A percentile compares a stretch with the other conserved stretches of the same genome.
Evolutionary conservation across 2,329 filamentous ascomycete species (phyloP).

Genomic region (Penicillium sp.): DNA sequence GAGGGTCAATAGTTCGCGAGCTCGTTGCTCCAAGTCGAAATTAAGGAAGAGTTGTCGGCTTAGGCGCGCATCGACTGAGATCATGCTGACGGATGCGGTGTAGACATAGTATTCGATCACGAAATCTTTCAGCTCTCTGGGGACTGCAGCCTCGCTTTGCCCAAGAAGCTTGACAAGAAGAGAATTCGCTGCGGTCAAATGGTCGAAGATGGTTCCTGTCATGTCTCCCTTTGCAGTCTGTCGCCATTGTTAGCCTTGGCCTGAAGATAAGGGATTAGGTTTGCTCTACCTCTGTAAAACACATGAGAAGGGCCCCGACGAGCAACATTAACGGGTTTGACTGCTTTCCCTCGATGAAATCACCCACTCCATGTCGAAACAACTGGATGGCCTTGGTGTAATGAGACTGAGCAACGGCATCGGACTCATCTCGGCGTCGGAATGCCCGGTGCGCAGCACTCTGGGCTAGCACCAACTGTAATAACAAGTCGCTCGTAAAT

Average conservation of each 20-base stretch:
- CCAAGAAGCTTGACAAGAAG: slow-evolving; percentile 41
- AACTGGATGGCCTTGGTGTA: slow-evolving; percentile 32
- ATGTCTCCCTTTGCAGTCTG: slow-evolving; percentile 48
- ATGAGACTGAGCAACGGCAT: slow-evolving; percentile 30
- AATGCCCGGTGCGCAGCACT: slow-evolving; percentile 35
- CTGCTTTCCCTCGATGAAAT: slow-evolving; percentile 33
- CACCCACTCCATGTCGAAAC: slow-evolving; percentile 29
- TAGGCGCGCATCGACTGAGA: slow-evolving; percentile 41
- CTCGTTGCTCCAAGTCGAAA: slow-evolving; percentile 46
- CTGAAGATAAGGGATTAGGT: not conserved
- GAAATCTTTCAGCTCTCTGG: slow-evolving; percentile 45
- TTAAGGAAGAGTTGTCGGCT: slow-evolving; percentile 34
- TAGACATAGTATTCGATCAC: slow-evolving; percentile 53
- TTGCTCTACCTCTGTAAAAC: slow-evolving; percentile 47
- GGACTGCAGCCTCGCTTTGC: slow-evolving; percentile 32
- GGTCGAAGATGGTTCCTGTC: slow-evolving; percentile 49
- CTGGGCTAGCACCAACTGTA: slow-evolving; percentile 51
- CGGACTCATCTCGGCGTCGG: slow-evolving; percentile 29
- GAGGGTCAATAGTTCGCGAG: slow-evolving; percentile 25
- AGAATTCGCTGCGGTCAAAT: slow-evolving; percentile 47
- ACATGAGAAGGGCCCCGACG: slow-evolving; percentile 48
- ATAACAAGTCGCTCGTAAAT: slow-evolving; percentile 47
- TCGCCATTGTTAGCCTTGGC: not conserved
- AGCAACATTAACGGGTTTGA: slow-evolving; percentile 41
- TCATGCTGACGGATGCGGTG: slow-evolving; percentile 50